These are phyloP conservation scores for Linum tenue DNA, from an alignment of 345 rosid genomes.

Conservation along the genomic window DNA sequence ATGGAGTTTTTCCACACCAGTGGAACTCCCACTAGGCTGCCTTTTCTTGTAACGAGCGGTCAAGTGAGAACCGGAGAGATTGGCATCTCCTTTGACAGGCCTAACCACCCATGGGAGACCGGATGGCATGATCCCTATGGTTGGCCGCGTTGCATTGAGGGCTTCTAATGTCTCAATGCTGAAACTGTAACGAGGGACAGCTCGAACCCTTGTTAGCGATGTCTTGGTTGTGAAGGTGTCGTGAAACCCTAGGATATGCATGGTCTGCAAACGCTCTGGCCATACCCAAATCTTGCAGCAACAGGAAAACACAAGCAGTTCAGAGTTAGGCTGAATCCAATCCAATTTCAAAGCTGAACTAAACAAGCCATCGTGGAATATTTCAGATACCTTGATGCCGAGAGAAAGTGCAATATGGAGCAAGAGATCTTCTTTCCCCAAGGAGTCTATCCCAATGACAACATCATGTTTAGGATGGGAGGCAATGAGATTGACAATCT, in stretches of 20 bases:
- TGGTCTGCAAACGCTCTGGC: conserved; percentile 78
- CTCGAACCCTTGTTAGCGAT: conserved; percentile 62
- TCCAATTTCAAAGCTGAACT: neutral
- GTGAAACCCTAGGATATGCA: conserved; percentile 66
- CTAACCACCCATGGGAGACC: conserved; percentile 69
- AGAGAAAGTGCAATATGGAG: conserved; percentile 43
- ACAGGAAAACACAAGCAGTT: conserved; percentile 11
- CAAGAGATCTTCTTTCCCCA: conserved; percentile 74
- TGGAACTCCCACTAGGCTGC: conserved; percentile 14
- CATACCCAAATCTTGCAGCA: conserved; percentile 71
- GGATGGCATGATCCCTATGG: conserved; percentile 80
- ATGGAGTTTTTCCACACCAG: conserved; percentile 34
- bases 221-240: conserved; percentile 66
- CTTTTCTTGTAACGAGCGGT: conserved; percentile 20
- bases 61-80: conserved; percentile 33
- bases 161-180: conserved; percentile 58
- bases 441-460: conserved; percentile 52
- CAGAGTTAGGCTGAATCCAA: neutral
- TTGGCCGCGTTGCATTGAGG: conserved; percentile 49
- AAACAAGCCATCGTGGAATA: neutral
- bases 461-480: conserved; percentile 64
- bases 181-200: conserved; percentile 77
- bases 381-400: conserved; percentile 37
- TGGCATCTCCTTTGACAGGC: conserved; percentile 30
- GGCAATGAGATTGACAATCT: conserved; percentile 54